Evolutionary conservation across 2,329 filamentous ascomycete species (phyloP).

Genomic region (Tolypocladium pustulatum): DNA sequence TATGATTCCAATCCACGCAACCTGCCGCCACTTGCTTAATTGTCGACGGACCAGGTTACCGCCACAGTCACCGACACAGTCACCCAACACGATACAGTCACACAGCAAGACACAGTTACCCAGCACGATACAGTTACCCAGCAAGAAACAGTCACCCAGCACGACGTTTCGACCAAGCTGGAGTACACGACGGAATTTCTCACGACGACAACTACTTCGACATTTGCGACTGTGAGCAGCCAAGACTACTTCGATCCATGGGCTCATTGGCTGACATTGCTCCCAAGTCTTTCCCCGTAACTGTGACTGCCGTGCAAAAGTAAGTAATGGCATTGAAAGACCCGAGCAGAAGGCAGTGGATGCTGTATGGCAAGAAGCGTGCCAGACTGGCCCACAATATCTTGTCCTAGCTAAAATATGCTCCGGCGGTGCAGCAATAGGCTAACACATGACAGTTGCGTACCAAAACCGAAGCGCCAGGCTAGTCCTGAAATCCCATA

Average conservation of each 20-base stretch:
- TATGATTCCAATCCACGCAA: background rate
- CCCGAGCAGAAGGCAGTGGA: no score
- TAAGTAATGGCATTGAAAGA: constrained; percentile 1
- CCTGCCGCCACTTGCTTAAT: background rate
- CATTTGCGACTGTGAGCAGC: constrained; percentile 6
- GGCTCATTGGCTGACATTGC: background rate
- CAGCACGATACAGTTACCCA: constrained; percentile 5
- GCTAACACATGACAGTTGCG: constrained; percentile 3
- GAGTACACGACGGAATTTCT: constrained; percentile 9
- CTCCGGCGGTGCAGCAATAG: background rate
- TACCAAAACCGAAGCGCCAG: background rate
- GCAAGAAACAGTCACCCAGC: background rate
- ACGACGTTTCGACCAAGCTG: constrained; percentile 9
- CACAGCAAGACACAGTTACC: background rate
- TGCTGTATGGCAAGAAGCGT: background rate
- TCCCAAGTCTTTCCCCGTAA: constrained; percentile 12
- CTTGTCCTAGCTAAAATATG: background rate
- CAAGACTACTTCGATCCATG: background rate
- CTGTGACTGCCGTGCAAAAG: constrained; percentile 8
- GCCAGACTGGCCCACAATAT: background rate
- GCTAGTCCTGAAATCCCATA: no score
- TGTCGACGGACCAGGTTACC: constrained; percentile 2
- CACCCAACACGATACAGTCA: background rate
- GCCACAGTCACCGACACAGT: constrained; percentile 7
- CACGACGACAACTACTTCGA: constrained; percentile 8